A percentile compares a stretch with the other conserved stretches of the same genome.
These are phyloP conservation scores for Thymus mandschuricus DNA, from an alignment of 257 asterid species.

Conservation along the genomic window DNA sequence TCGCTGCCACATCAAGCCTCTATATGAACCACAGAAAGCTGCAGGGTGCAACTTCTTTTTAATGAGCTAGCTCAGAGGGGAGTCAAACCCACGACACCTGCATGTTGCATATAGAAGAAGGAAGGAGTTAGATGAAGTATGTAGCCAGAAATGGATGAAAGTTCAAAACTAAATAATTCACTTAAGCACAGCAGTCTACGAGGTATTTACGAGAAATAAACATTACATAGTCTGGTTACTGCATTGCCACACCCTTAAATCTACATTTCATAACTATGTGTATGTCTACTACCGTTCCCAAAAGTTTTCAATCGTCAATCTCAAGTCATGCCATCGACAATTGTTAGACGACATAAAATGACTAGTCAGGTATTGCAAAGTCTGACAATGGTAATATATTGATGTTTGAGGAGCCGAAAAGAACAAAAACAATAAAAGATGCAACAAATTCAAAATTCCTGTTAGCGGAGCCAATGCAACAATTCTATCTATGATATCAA, in stretches of 20 bases:
- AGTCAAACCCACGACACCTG: conserved; percentile 90
- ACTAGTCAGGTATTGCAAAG: background rate
- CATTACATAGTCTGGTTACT: background rate
- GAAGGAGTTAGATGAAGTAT: background rate
- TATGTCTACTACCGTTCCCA: background rate
- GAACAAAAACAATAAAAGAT: background rate
- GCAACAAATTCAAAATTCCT: no score
- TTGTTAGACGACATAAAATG: background rate
- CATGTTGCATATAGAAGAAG: conserved; percentile 30
- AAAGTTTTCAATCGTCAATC: background rate
- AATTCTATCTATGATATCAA: background rate
- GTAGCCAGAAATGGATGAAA: background rate
- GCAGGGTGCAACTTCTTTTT: conserved; percentile 11
- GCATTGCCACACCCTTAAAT: background rate
- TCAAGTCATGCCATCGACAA: conserved; percentile 4
- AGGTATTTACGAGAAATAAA: background rate
- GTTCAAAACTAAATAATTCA: background rate
- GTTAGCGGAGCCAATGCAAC: background rate
- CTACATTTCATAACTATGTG: background rate
- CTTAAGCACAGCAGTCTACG: background rate
- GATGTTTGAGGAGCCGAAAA: background rate
- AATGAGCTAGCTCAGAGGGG: conserved; percentile 49
- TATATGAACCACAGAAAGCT: conserved; percentile 31
- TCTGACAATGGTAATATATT: background rate
- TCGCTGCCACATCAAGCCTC: conserved; percentile 35